phyloP scores from a whole-genome alignment of 495 filamentous ascomycete genomes.

The Podospora sp. region DNA sequence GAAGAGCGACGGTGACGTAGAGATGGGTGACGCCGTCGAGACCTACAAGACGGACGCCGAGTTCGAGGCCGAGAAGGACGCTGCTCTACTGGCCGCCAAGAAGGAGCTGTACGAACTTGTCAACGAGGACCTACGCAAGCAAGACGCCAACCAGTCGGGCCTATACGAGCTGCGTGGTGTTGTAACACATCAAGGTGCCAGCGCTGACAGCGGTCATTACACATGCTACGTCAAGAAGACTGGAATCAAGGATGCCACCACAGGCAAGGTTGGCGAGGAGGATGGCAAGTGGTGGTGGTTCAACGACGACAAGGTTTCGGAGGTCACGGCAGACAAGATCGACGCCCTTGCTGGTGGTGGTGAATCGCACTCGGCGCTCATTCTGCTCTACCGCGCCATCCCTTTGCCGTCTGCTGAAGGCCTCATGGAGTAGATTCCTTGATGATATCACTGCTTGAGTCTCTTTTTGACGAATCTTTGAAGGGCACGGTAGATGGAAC shows the following conservation, averaged over 20 bases:
- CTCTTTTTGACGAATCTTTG: not conserved
- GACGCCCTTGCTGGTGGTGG: slow-evolving; percentile 88
- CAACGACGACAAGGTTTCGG: slow-evolving; percentile 96
- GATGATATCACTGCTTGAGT: not conserved
- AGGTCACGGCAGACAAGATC: slow-evolving; percentile 90
- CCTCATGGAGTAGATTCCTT: slow-evolving; percentile 20
- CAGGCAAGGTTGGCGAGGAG: slow-evolving; percentile 71
- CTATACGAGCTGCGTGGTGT: slow-evolving; percentile 93
- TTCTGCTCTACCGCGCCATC: slow-evolving; percentile 89
- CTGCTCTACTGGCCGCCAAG: slow-evolving; percentile 73
- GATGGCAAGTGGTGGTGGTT: slow-evolving; percentile 99
- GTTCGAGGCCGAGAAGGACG: slow-evolving; percentile 79
- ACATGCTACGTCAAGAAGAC: slow-evolving; percentile 96
- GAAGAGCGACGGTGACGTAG: slow-evolving; percentile 50
- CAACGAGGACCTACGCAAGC: slow-evolving; percentile 66
- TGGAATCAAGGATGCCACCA: slow-evolving; percentile 62
- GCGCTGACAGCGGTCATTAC: slow-evolving; percentile 97
- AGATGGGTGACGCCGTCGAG: slow-evolving; percentile 63
- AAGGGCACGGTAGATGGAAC: not conserved
- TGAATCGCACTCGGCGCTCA: slow-evolving; percentile 93
- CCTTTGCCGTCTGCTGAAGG: slow-evolving; percentile 56
- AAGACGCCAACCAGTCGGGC: slow-evolving; percentile 86
- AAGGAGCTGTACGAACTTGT: slow-evolving; percentile 80
- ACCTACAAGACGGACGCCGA: slow-evolving; percentile 88
- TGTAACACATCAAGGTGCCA: slow-evolving; percentile 96